Base-by-base conservation (phyloP, 306 rosid species). In the Cicer pinnatifidum region DNA sequence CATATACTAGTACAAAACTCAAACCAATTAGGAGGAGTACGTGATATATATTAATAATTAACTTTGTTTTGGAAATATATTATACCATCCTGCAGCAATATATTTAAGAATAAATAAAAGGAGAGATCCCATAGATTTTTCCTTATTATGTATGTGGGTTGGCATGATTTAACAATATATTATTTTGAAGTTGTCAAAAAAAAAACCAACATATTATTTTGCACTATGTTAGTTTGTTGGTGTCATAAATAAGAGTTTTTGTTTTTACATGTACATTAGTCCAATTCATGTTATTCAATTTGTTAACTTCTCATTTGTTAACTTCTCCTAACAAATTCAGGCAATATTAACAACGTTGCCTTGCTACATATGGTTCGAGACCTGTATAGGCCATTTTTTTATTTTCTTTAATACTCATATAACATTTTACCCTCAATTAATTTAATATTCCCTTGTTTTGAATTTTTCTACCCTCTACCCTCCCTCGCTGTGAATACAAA, bases 331-430 rank as follows among this genome's bases (percentile, higher is more conserved):
- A 23, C 0, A 28, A 28, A 28, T 28, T 4, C 4, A 28, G 0
- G 4, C 33, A 28, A 28, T 28, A 28, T 28, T 28, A 28, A 2
- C 28, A 23, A 23, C 28, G 3, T 23, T 23, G 2, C 3, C 28
- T 23, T 19, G 20, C 20, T 19, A 19, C 20, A 23, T 23, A 23
- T 16, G 17, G 17, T 16, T 16, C 78, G 83, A 83, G 8, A 83
- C 77, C 84, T 80, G 84, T 77, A 83, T 80, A 67, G 80, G 84
- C 84, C 83, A 79, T 1, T 3, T 9, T 19, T 19, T 19, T 19
- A 1, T 19, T 19, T 19, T 19, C 23, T 19, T 19, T 19, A 1
- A 19, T 19, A 19, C 23, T 19, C 23, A 19, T 19, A 1, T 19
- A 19, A 16, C 17, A 19, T 19, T 19, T 1, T 19, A 0, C 1